Conservation (phyloP, 768 basidiomycete species). For the Suillus bovinus region DNA sequence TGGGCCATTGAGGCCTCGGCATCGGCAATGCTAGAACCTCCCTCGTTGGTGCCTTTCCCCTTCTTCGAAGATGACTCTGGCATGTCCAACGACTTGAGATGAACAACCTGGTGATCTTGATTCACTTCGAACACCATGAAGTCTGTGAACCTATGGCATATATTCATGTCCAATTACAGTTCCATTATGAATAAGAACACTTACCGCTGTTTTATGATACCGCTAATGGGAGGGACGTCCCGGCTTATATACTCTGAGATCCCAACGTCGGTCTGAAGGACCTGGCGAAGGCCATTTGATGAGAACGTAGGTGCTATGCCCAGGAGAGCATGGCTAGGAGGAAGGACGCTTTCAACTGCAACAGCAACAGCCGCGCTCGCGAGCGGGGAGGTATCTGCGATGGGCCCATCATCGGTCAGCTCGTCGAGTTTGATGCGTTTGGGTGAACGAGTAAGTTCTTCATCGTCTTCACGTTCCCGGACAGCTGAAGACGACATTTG, state of each 20-base stretch:
- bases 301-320: slow-evolving; percentile 53
- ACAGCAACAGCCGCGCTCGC: slow-evolving; percentile 5
- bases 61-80: slow-evolving; percentile 59
- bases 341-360: slow-evolving; percentile 45
- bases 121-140: slow-evolving; percentile 94
- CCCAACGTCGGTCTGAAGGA: slow-evolving; percentile 80
- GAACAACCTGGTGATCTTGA: slow-evolving; percentile 74
- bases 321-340: slow-evolving; percentile 73
- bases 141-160: slow-evolving; percentile 80
- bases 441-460: slow-evolving; percentile 34
- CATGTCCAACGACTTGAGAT: slow-evolving; percentile 75
- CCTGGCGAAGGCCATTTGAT: slow-evolving; percentile 55
- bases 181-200: slow-evolving; percentile 18
- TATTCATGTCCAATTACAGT: slow-evolving; percentile 1
- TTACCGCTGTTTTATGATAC: slow-evolving; percentile 96
- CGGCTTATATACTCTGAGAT: slow-evolving; percentile 84
- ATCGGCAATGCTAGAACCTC: slow-evolving; percentile 16
- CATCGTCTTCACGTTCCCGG: slow-evolving; percentile 55
- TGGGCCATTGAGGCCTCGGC: slow-evolving; percentile 1
- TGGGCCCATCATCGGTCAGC: slow-evolving; percentile 12
- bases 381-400: slow-evolving; percentile 12
- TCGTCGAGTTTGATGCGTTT: slow-evolving; percentile 41
- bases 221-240: slow-evolving; percentile 72
- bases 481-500: slow-evolving; percentile 35
- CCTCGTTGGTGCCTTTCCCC: slow-evolving; percentile 20